Evolutionary conservation across 2,329 filamentous ascomycete species (phyloP).

Genomic region (Malbranchea zuffiana): DNA sequence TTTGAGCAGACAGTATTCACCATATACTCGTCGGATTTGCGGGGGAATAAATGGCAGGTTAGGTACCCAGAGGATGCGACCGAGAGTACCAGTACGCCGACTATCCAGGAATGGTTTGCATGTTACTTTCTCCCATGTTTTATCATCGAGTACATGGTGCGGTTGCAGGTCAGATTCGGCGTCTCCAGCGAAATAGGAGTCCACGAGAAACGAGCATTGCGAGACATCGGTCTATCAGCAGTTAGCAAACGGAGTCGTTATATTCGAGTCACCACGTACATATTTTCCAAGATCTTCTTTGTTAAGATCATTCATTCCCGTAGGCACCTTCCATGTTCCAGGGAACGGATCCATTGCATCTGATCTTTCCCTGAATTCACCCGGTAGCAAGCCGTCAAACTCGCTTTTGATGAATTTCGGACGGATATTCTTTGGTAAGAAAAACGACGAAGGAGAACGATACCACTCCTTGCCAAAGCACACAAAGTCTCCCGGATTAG

Average conservation of each 20-base stretch:
- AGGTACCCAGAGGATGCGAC: constrained; percentile 73
- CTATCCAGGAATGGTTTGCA: constrained; percentile 77
- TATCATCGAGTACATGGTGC: constrained; percentile 60
- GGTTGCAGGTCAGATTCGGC: constrained; percentile 60
- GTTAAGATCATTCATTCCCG: constrained; percentile 87
- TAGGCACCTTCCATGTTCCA: constrained; percentile 71
- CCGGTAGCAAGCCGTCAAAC: constrained; percentile 78
- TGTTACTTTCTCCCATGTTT: constrained; percentile 65
- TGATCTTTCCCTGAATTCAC: constrained; percentile 70
- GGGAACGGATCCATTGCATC: constrained; percentile 61
- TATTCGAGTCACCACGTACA: constrained; percentile 35
- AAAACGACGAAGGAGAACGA: constrained; percentile 87
- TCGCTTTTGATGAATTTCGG: constrained; percentile 87
- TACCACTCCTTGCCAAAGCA: constrained; percentile 98
- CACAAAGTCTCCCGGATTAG: constrained; percentile 55
- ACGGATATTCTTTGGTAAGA: constrained; percentile 69
- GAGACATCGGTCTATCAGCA: constrained; percentile 51
- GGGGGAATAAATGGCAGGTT: constrained; percentile 58
- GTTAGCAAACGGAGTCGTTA: background rate
- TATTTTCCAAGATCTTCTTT: constrained; percentile 81
- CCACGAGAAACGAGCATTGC: constrained; percentile 73
- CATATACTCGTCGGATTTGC: constrained; percentile 65
- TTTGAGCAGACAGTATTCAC: constrained; percentile 71
- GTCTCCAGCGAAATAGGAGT: constrained; percentile 63
- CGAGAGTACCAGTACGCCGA: constrained; percentile 58